These are phyloP conservation scores for Penicillium paneum DNA, from an alignment of 2,329 filamentous ascomycete genomes.

Conservation along the genomic window DNA sequence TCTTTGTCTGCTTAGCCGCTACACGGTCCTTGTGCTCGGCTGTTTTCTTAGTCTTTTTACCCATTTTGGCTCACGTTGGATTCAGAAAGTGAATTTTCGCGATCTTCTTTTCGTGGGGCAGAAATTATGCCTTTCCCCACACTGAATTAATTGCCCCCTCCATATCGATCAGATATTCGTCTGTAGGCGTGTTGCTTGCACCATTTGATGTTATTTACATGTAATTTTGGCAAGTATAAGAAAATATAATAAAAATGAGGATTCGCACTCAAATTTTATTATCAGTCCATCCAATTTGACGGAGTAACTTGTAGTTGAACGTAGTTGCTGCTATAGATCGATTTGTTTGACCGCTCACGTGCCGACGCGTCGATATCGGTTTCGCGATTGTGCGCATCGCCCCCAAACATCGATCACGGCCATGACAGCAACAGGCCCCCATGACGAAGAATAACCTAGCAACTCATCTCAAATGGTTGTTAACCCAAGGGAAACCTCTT, in stretches of 20 bases:
- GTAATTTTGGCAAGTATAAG: not conserved
- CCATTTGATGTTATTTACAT: not conserved
- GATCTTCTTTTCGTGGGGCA: conserved; percentile 21
- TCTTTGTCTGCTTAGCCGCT: conserved; percentile 78
- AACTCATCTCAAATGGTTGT: conserved; percentile 47
- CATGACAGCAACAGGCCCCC: conserved; percentile 35
- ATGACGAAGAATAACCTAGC: conserved; percentile 51
- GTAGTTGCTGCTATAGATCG: conserved; percentile 2
- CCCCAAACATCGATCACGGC: conserved; percentile 14
- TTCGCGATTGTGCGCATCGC: conserved; percentile 13
- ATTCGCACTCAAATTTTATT: not conserved
- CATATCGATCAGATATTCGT: not conserved
- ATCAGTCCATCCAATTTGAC: not conserved
- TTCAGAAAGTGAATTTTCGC: not conserved
- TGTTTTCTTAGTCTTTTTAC: conserved; percentile 55
- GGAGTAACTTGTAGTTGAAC: not conserved
- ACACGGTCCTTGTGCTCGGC: conserved; percentile 57
- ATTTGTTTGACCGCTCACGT: conserved; percentile 25
- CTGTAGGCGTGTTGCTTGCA: not conserved
- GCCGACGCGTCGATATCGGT: conserved; percentile 20
- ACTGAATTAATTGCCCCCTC: conserved; percentile 9
- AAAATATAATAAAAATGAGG: not conserved
- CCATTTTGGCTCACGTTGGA: conserved; percentile 39
- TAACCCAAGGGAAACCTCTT: conserved; percentile 39
- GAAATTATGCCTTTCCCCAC: conserved; percentile 24